Evolutionary conservation across 805 yeast genomes (phyloP).

Genomic region (Pichia nakasei): DNA sequence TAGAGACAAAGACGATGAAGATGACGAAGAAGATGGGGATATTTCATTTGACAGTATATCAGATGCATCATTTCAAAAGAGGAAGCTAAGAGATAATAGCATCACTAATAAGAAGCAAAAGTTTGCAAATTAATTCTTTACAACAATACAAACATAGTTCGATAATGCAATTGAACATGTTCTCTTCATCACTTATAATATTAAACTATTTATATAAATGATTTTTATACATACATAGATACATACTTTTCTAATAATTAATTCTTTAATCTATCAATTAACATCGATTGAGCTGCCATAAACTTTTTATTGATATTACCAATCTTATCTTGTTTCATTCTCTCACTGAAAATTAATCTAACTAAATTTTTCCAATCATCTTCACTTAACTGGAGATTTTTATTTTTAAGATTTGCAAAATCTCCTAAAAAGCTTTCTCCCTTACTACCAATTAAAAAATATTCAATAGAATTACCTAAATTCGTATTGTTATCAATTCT

Average conservation of each 20-base stretch:
- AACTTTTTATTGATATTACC: slow-evolving; percentile 5
- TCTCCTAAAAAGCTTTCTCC: slow-evolving; percentile 10
- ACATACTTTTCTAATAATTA: not conserved
- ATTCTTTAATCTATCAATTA: slow-evolving; percentile 3
- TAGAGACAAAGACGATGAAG: too few species aligned
- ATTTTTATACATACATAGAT: not conserved
- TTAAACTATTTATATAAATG: too few species aligned
- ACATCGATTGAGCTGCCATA: slow-evolving; percentile 9
- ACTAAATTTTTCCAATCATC: slow-evolving; percentile 44
- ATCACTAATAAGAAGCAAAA: slow-evolving; percentile 7
- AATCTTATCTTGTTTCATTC: slow-evolving; percentile 12
- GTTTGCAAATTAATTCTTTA: not conserved
- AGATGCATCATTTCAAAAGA: slow-evolving; percentile 6
- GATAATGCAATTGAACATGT: not conserved
- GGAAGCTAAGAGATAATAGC: slow-evolving; percentile 10
- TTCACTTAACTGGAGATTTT: slow-evolving; percentile 22
- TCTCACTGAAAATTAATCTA: slow-evolving; percentile 41
- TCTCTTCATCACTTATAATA: too few species aligned
- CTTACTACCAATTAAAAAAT: slow-evolving; percentile 37
- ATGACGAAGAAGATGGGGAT: slow-evolving; percentile 8
- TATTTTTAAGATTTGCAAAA: slow-evolving; percentile 1
- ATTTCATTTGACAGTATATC: slow-evolving; percentile 5
- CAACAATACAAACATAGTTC: too few species aligned
- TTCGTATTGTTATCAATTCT: not conserved
- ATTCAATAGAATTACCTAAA: slow-evolving; percentile 34